These are phyloP conservation scores for Mycena latifolia DNA, from an alignment of 768 basidiomycete species.

Conservation along the genomic window DNA sequence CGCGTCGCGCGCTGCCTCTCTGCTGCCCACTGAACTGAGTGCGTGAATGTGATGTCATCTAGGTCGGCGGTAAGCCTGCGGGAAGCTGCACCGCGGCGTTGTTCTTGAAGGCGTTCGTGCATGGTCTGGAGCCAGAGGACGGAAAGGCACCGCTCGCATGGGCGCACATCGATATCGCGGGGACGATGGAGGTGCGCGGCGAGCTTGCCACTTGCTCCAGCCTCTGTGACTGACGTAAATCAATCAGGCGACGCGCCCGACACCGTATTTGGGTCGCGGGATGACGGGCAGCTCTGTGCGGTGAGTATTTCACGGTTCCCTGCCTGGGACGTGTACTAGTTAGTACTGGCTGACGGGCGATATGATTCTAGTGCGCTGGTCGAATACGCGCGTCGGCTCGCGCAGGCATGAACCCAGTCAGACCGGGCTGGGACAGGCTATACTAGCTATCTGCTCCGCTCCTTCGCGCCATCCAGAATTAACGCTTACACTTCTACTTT, in stretches of 20 bases:
- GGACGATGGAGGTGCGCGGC: slow-evolving; percentile 73
- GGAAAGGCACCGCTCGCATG: slow-evolving; percentile 74
- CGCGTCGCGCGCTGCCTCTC: background rate
- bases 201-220: too few species aligned
- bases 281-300: slow-evolving; percentile 46
- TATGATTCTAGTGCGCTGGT: slow-evolving; percentile 14
- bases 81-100: slow-evolving; percentile 87
- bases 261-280: slow-evolving; percentile 41
- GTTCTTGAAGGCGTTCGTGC: slow-evolving; percentile 87
- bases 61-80: slow-evolving; percentile 80
- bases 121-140: slow-evolving; percentile 75
- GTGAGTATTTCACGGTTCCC: slow-evolving; percentile 11
- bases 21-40: background rate
- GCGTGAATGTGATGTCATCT: too few species aligned
- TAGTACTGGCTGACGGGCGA: too few species aligned
- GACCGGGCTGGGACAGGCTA: too few species aligned
- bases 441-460: background rate
- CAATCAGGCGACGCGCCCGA: slow-evolving; percentile 26
- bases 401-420: background rate
- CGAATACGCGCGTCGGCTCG: slow-evolving; percentile 30
- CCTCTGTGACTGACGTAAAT: too few species aligned
- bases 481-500: too few species aligned
- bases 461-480: too few species aligned
- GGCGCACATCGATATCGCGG: slow-evolving; percentile 92
- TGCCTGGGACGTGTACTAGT: background rate